Conservation (phyloP, 495 filamentous ascomycete species). For the Hyaloscypha finlandica region DNA sequence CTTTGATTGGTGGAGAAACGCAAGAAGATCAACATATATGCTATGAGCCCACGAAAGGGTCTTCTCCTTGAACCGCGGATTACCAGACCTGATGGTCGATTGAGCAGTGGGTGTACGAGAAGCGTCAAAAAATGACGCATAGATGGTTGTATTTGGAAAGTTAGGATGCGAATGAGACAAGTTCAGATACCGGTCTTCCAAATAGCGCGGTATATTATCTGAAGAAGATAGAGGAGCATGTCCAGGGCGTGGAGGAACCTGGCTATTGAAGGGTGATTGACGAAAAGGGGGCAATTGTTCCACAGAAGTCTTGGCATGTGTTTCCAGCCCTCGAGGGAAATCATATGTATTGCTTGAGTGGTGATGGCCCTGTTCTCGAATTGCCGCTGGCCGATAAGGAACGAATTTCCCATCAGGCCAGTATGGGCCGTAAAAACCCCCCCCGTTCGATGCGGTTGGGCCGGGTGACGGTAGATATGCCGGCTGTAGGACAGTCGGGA, state of each 20-base stretch:
- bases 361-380: slow-evolving; percentile 34
- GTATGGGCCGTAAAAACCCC: slow-evolving; percentile 70
- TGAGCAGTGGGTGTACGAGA: slow-evolving; percentile 24
- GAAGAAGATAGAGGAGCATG: slow-evolving; percentile 9
- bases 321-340: slow-evolving; percentile 5
- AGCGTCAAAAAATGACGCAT: slow-evolving; percentile 14
- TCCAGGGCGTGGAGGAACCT: not conserved
- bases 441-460: slow-evolving; percentile 73
- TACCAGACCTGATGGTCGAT: slow-evolving; percentile 18
- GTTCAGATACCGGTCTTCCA: slow-evolving; percentile 2
- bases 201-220: not conserved
- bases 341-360: slow-evolving; percentile 8
- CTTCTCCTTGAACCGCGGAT: slow-evolving; percentile 73
- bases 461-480: slow-evolving; percentile 69
- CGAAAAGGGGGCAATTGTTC: slow-evolving; percentile 2
- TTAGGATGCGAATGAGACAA: slow-evolving; percentile 2
- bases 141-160: slow-evolving; percentile 9
- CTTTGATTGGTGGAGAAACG: slow-evolving; percentile 67
- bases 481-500: slow-evolving; percentile 71
- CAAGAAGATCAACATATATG: slow-evolving; percentile 83
- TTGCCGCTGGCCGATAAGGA: slow-evolving; percentile 69
- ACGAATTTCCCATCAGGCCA: slow-evolving; percentile 79
- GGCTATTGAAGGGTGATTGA: slow-evolving; percentile 10
- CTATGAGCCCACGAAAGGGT: slow-evolving; percentile 82
- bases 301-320: not conserved